Base-by-base conservation (phyloP, 805 yeast genomes). In the Metschnikowia baotianmanensis region DNA sequence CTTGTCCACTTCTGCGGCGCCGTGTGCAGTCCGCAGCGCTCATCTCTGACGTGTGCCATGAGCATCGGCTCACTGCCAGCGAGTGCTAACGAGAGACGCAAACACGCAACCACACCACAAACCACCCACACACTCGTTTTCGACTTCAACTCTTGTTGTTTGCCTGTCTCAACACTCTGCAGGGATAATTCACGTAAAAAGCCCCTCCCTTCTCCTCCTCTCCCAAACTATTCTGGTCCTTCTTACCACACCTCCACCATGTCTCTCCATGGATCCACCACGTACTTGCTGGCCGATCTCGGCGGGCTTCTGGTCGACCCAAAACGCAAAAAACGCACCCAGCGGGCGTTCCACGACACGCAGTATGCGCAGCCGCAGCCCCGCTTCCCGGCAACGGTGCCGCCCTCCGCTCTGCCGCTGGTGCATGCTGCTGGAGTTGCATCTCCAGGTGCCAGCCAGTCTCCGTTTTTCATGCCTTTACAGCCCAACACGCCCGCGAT, bases 271-370 rank as follows among this genome's bases (percentile, higher is more conserved):
- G 31, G 43, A 20, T 39, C 43, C 6, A 31, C 31, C 26, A 34
- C 39, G 17, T 51, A 48, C 36, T 35, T 50, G 29, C 36, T 44
- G 31, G 51, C 45, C 16, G 47, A 42, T 18, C 26, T 50, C 29
- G 31, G 30, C 20, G 47, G 42, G 11, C 35, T 48, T 31, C 40
- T 30, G 19, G 22, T 49, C 24, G 49, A 43, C 25, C 21, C 34
- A 13, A 17, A 35, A 5, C 45, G 40, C 24, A 51, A 51, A 27
- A 51, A 51, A 24, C 32, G 55, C 21, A 34, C 50, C 21, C 47
- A 42, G 29, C 36, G 55, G 11, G 55, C 52, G 17, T 49, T 42
- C 38, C 55, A 51, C 28, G 42, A 37, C 26, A 42, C 44, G 23
- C 20, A 29, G 15, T 31, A 35, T 24, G 31, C 24, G 20, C 40